Evolutionary conservation across 306 rosid genomes (phyloP), one percentile per base, ranked within the genome.

Genomic region (Vicia sativa): DNA sequence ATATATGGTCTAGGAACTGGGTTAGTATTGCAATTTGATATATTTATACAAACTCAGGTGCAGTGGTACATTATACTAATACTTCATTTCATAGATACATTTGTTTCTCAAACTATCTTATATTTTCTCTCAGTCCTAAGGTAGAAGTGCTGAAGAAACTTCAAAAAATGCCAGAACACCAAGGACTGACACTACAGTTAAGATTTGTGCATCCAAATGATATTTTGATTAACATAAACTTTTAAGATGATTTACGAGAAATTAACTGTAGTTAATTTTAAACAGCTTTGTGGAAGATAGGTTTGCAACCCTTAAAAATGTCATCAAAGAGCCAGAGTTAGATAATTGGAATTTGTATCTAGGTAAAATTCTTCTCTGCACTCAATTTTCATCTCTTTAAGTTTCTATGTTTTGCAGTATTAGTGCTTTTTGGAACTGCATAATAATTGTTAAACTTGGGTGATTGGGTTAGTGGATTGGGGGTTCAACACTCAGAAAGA

Each of bases 271-370:
- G 65, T 68, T 44, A 14, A 55, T 57, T 62, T 61, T 79, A 35
- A 62, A 48, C 85, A 89, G 98, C 82, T 92, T 92, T 71, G 95
- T 89, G 58, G 96, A 92, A 84, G 96, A 92, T 75, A 82, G 92
- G 52, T 71, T 89, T 56, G 89, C 92, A 57, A 87, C 92, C 74
- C 80, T 86, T 25, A 89, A 82, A 79, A 89, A 92, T 71, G 98
- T 92, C 15, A 89, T 87, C 64, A 89, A 87, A 77, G 96, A 92
- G 80, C 86, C 92, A 16, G 96, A 89, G 72, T 74, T 92, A 72
- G 89, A 86, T 62, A 79, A 59, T 38, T 92, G 98, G 98, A 89
- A 81, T 48, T 81, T 89, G 75, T 89, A 84, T 82, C 80, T 84
- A n/a, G 96, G 98, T 89, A 85, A 39, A 41, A 6, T 58, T 75